Evolutionary conservation across 176 grass and related monocot species (phyloP).

Genomic region (Ensete ventricosum): DNA sequence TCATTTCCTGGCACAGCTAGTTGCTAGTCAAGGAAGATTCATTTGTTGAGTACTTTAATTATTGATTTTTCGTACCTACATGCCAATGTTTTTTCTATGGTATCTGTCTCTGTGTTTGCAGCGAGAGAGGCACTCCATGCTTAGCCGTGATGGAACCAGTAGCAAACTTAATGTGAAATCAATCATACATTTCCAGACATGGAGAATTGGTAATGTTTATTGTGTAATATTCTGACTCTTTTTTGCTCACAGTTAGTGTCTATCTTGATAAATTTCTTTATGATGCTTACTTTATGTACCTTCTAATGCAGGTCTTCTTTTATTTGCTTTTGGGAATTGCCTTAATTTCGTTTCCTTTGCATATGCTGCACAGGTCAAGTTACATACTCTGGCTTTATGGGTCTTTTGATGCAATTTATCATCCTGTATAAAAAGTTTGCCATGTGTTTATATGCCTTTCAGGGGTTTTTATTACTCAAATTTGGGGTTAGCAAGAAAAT

Average conservation of each 20-base stretch:
- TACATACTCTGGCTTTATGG: slow-evolving; percentile 4
- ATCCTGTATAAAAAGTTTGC: no score
- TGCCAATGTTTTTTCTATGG: neutral
- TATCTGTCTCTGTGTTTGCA: slow-evolving; percentile 32
- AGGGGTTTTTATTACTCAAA: neutral
- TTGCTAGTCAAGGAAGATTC: neutral
- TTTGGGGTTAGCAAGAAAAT: neutral
- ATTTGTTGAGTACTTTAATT: neutral
- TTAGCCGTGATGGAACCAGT: slow-evolving; percentile 51
- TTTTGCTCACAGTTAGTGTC: neutral
- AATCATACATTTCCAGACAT: slow-evolving; percentile 90
- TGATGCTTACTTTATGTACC: slow-evolving; percentile 23
- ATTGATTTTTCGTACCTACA: neutral
- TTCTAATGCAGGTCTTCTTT: slow-evolving; percentile 68
- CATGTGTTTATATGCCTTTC: neutral
- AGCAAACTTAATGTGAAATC: slow-evolving; percentile 63
- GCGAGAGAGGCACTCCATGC: slow-evolving; percentile 72
- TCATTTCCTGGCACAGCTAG: neutral
- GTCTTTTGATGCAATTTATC: no score
- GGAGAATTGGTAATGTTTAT: slow-evolving; percentile 68
- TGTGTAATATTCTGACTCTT: neutral
- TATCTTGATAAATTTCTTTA: slow-evolving; percentile 7
- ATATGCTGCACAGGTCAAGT: slow-evolving; percentile 80
- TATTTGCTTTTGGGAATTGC: slow-evolving; percentile 84
- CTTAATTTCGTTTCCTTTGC: slow-evolving; percentile 96